Conservation (phyloP, 805 yeast species). For the Kuraishia molischiana region DNA sequence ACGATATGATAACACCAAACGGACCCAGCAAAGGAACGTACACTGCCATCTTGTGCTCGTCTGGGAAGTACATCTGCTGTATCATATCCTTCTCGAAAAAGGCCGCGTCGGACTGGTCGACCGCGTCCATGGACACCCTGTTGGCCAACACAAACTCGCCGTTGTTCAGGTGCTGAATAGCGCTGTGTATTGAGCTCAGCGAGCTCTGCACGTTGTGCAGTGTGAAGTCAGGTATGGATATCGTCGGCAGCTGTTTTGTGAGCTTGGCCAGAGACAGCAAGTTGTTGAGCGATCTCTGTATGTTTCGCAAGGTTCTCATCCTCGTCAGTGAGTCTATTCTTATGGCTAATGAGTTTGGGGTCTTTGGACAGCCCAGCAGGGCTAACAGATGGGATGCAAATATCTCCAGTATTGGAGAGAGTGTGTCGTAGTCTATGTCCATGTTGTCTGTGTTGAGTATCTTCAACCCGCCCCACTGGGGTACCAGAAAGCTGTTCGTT, state of each 20-base stretch:
- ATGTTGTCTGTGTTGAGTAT: constrained; percentile 30
- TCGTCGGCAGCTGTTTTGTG: constrained; percentile 59
- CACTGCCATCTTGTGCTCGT: constrained; percentile 91
- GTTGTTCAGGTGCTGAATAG: constrained; percentile 22
- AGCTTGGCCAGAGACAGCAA: constrained; percentile 64
- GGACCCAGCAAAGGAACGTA: constrained; percentile 91
- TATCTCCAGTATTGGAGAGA: constrained; percentile 50
- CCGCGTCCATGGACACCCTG: constrained; percentile 37
- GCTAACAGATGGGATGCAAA: constrained; percentile 71
- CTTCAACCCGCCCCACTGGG: constrained; percentile 85
- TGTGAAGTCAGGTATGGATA: constrained; percentile 76
- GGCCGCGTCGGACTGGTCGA: constrained; percentile 57
- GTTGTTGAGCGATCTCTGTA: constrained; percentile 56
- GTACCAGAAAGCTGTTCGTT: constrained; percentile 61
- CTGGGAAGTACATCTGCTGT: constrained; percentile 90
- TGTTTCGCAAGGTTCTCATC: constrained; percentile 44
- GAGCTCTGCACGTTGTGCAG: constrained; percentile 45
- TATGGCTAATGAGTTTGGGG: constrained; percentile 48
- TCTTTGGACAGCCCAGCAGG: constrained; percentile 56
- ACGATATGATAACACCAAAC: constrained; percentile 47
- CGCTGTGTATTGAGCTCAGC: constrained; percentile 26
- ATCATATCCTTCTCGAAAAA: constrained; percentile 94
- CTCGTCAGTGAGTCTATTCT: constrained; percentile 63
- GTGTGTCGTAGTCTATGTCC: constrained; percentile 29
- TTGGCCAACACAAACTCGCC: constrained; percentile 30